These are phyloP conservation scores for Arachis hypogaea DNA, from an alignment of 306 rosid species.

Conservation along the genomic window DNA sequence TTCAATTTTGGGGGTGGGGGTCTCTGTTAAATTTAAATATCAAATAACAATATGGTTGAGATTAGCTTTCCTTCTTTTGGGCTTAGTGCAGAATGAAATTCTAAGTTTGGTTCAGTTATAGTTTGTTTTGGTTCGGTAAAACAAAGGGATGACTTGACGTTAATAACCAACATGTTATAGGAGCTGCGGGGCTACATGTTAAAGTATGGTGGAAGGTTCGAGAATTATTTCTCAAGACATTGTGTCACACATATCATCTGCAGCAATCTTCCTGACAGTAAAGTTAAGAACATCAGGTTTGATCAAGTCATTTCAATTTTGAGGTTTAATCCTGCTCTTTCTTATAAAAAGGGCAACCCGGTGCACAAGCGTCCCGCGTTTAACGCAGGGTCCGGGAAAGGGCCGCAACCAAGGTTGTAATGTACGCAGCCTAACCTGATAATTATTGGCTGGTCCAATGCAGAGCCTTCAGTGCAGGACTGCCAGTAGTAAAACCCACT, in stretches of 20 bases:
- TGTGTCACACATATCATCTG: slow-evolving; percentile 87
- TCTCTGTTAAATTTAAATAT: slow-evolving; percentile 1
- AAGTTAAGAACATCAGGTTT: slow-evolving; percentile 82
- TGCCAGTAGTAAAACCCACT: slow-evolving; percentile 87
- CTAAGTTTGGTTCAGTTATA: slow-evolving; percentile 1
- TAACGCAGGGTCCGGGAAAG: too few species aligned
- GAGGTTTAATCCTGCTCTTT: background rate
- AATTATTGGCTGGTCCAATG: slow-evolving; percentile 36
- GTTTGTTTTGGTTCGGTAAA: background rate
- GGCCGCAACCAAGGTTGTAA: too few species aligned
- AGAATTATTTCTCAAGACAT: slow-evolving; percentile 86
- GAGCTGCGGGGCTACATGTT: slow-evolving; percentile 83
- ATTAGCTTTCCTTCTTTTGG: slow-evolving; percentile 1
- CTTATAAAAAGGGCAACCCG: too few species aligned
- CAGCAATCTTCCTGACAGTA: slow-evolving; percentile 79
- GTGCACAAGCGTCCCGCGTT: too few species aligned
- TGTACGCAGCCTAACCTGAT: too few species aligned
- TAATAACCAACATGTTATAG: slow-evolving; percentile 49
- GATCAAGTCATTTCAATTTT: slow-evolving; percentile 15
- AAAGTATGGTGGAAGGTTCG: slow-evolving; percentile 78
- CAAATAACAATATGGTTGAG: background rate
- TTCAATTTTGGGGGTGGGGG: background rate
- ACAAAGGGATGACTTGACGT: slow-evolving; percentile 11
- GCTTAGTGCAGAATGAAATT: background rate
- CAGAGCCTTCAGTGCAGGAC: slow-evolving; percentile 90